phyloP scores from a whole-genome alignment of 768 basidiomycete genomes.

The Lyophyllum decastes region DNA sequence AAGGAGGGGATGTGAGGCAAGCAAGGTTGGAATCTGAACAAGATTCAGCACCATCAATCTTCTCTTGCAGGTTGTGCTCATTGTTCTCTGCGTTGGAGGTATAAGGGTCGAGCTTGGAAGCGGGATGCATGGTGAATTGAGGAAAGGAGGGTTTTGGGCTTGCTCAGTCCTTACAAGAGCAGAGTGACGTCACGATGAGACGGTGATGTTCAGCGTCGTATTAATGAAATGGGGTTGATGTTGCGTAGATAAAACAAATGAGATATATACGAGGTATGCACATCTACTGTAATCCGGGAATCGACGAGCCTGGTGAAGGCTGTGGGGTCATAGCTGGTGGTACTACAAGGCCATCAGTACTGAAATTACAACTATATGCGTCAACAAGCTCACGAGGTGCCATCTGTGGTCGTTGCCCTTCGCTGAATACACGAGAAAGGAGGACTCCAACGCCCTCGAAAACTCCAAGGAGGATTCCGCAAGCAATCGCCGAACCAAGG shows the following conservation, averaged over 20 bases:
- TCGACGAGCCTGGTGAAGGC: conserved; percentile 37
- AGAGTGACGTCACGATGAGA: conserved; percentile 19
- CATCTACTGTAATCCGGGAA: conserved; percentile 52
- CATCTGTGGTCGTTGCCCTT: conserved; percentile 77
- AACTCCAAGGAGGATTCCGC: conserved; percentile 93
- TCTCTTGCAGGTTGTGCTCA: conserved; percentile 58
- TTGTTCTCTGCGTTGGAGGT: conserved; percentile 63
- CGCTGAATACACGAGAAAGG: conserved; percentile 85
- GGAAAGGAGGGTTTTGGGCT: not conserved
- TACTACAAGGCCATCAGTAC: conserved; percentile 34
- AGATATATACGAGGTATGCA: conserved; percentile 35
- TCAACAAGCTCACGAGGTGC: conserved; percentile 62
- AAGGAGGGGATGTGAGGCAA: not conserved
- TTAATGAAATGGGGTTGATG: conserved; percentile 14
- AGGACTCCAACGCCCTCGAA: conserved; percentile 96
- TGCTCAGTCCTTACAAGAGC: conserved; percentile 18
- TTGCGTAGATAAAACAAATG: conserved; percentile 31
- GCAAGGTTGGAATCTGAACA: not conserved
- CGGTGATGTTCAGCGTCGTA: not conserved
- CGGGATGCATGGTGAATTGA: conserved; percentile 17
- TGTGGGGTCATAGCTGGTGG: conserved; percentile 59
- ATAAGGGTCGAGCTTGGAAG: conserved; percentile 68
- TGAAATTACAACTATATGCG: conserved; percentile 1
- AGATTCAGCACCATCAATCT: conserved; percentile 51
- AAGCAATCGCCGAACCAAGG: conserved; percentile 90